phyloP scores from a whole-genome alignment of 768 basidiomycete genomes.

The Pleurotus tuoliensis region DNA sequence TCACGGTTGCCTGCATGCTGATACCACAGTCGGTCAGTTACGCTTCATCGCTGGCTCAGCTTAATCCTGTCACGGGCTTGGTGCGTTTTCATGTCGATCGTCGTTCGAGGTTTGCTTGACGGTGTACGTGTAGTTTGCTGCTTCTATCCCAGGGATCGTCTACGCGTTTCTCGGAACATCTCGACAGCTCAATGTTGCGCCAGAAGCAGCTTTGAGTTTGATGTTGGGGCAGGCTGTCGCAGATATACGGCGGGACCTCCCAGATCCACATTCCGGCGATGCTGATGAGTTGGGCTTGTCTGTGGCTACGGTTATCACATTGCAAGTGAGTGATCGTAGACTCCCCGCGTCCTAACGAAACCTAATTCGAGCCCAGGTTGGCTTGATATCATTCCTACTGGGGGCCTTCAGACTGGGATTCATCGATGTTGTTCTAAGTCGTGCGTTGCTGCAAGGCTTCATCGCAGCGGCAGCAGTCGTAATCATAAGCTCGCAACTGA shows the following conservation, averaged over 20 bases:
- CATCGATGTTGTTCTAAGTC: constrained; percentile 88
- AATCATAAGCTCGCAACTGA: constrained; percentile 47
- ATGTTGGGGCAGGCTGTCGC: constrained; percentile 84
- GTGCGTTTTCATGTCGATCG: constrained; percentile 36
- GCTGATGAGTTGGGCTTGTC: constrained; percentile 56
- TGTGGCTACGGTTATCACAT: constrained; percentile 76
- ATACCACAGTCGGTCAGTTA: constrained; percentile 91
- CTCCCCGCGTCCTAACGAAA: neutral
- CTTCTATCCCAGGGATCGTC: constrained; percentile 81
- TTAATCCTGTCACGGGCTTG: constrained; percentile 82
- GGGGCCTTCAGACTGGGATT: constrained; percentile 90
- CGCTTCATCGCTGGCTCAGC: constrained; percentile 80
- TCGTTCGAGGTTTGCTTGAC: neutral
- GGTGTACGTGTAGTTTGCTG: constrained; percentile 49
- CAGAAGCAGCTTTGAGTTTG: constrained; percentile 85
- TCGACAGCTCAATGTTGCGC: constrained; percentile 76
- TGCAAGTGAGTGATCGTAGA: constrained; percentile 51
- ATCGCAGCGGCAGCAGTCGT: constrained; percentile 82
- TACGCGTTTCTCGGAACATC: constrained; percentile 91
- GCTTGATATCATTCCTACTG: constrained; percentile 78
- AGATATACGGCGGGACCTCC: constrained; percentile 52
- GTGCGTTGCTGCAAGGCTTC: constrained; percentile 85
- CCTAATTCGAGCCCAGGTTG: constrained; percentile 45
- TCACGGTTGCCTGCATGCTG: constrained; percentile 82
- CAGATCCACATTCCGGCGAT: constrained; percentile 36